phyloP scores from a whole-genome alignment of 768 basidiomycete species.

The Cubamyces sp. region DNA sequence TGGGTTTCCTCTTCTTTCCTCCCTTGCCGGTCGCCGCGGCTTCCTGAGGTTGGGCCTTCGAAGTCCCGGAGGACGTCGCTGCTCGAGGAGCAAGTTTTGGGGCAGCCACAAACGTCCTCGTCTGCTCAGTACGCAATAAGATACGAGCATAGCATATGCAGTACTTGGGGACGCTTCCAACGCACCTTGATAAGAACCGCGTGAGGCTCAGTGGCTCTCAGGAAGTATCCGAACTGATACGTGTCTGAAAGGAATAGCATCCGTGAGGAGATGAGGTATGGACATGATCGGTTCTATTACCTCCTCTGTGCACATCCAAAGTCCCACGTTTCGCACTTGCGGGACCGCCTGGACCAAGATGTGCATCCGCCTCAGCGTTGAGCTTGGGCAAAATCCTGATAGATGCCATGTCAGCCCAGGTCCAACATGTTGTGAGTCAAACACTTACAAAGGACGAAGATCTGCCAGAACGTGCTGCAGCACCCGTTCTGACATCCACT shows the following conservation, averaged over 20 bases:
- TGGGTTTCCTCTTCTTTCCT: slow-evolving; percentile 43
- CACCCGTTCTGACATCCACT: slow-evolving; percentile 88
- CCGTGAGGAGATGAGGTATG: background rate
- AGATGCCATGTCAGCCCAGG: background rate
- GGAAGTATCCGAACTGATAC: slow-evolving; percentile 92
- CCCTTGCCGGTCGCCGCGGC: slow-evolving; percentile 4
- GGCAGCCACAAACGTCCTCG: slow-evolving; percentile 45
- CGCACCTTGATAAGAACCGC: slow-evolving; percentile 79
- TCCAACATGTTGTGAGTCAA: background rate
- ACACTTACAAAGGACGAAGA: slow-evolving; percentile 66
- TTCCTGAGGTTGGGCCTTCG: slow-evolving; percentile 26
- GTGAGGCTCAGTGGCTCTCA: slow-evolving; percentile 82
- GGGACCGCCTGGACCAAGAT: slow-evolving; percentile 45
- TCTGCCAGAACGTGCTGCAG: slow-evolving; percentile 83
- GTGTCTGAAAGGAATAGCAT: slow-evolving; percentile 52
- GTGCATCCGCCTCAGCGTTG: slow-evolving; percentile 55
- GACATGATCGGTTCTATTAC: slow-evolving; percentile 43
- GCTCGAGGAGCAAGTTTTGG: slow-evolving; percentile 32
- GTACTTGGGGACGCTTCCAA: background rate
- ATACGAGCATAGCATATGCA: background rate
- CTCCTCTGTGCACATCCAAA: slow-evolving; percentile 85
- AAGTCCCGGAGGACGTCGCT: slow-evolving; percentile 7
- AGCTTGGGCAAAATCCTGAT: slow-evolving; percentile 69
- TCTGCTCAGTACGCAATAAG: slow-evolving; percentile 32
- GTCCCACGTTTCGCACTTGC: slow-evolving; percentile 63